Percentiles rank a stretch among this genome's conserved stretches.
phyloP scores from a whole-genome alignment of 2,329 filamentous ascomycete genomes.

The Nothophoma quercina region DNA sequence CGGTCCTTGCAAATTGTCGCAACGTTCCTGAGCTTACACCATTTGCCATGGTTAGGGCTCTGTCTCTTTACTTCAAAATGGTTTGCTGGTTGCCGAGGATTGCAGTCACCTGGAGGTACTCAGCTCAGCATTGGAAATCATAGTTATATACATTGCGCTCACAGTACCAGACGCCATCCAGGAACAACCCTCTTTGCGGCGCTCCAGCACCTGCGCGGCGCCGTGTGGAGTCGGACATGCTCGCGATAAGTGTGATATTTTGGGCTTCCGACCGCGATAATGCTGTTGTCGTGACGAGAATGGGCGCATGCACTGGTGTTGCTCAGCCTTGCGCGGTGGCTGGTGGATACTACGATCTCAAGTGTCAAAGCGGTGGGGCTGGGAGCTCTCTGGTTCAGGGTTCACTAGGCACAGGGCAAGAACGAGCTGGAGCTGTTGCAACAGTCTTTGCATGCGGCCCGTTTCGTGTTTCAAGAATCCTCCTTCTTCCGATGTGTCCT shows the following conservation, averaged over 20 bases:
- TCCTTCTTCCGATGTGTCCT: neutral
- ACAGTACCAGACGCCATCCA: constrained; percentile 41
- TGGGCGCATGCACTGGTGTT: too few relatives aligned
- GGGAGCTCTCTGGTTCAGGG: neutral
- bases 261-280: neutral
- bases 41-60: constrained; percentile 63
- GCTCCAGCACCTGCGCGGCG: constrained; percentile 14
- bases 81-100: constrained; percentile 60
- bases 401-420: neutral
- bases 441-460: too few relatives aligned
- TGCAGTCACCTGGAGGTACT: constrained; percentile 59
- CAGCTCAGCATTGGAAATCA: constrained; percentile 10
- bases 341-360: neutral
- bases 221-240: constrained; percentile 30
- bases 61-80: constrained; percentile 66
- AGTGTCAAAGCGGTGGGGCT: neutral
- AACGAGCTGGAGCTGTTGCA: constrained; percentile 4
- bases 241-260: neutral
- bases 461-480: neutral
- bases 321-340: neutral
- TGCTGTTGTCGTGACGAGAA: neutral
- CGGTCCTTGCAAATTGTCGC: neutral
- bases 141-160: constrained; percentile 4
- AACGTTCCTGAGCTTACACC: constrained; percentile 46
- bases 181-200: constrained; percentile 28